A percentile compares a stretch with the other conserved stretches of the same genome.
phyloP scores from a whole-genome alignment of 208 protist species.

The Wallacemonas sp. region DNA sequence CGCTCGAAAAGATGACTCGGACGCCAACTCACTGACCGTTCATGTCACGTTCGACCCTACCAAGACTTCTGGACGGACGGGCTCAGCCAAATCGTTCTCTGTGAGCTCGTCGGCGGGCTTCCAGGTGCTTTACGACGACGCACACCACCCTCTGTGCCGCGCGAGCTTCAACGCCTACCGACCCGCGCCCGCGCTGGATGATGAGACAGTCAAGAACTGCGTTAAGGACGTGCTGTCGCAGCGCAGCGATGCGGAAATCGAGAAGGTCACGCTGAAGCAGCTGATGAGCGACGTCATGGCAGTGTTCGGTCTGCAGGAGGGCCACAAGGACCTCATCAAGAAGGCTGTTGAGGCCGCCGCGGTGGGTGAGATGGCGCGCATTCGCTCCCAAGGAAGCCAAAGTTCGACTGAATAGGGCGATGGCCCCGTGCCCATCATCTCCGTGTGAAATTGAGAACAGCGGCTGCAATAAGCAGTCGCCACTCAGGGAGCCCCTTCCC shows the following conservation, averaged over 20 bases:
- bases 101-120: conserved; percentile 54
- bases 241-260: conserved; percentile 8
- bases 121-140: conserved; percentile 29
- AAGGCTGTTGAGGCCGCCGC: conserved; percentile 25
- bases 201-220: conserved; percentile 23
- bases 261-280: conserved; percentile 27
- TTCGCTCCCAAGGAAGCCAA: conserved; percentile 1
- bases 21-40: conserved; percentile 18
- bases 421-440: too few species aligned
- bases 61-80: conserved; percentile 26
- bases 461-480: too few species aligned
- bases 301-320: conserved; percentile 13
- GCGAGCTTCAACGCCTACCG: conserved; percentile 58
- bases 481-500: too few species aligned
- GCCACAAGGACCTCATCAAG: conserved; percentile 29
- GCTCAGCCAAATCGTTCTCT: conserved; percentile 57
- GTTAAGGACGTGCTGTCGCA: conserved; percentile 33
- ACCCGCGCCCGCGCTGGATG: conserved; percentile 23
- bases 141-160: conserved; percentile 30
- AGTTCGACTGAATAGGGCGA: background rate
- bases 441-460: background rate
- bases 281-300: conserved; percentile 25
- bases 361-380: background rate
- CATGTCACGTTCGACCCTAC: conserved; percentile 59
- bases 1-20: conserved; percentile 2